These are phyloP conservation scores for Mollisia scopiformis DNA, from an alignment of 2,329 filamentous ascomycete genomes.

Conservation along the genomic window DNA sequence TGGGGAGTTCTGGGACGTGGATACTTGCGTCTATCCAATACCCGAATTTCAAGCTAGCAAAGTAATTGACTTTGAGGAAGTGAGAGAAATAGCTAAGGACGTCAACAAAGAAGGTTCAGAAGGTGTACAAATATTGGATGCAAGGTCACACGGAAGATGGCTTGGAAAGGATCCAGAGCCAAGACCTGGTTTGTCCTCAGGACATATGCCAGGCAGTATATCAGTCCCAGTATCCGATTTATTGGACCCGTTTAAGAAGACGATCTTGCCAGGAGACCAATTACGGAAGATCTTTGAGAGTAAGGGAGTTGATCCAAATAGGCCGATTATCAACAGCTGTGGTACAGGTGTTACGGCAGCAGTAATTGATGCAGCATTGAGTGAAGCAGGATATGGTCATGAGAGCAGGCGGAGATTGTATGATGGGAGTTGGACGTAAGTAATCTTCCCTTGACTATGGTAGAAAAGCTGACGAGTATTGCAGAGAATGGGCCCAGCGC, in stretches of 20 bases:
- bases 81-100: slow-evolving; percentile 76
- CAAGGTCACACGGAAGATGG: slow-evolving; percentile 78
- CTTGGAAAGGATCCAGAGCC: slow-evolving; percentile 85
- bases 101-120: slow-evolving; percentile 82
- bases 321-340: slow-evolving; percentile 85
- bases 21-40: slow-evolving; percentile 67
- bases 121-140: slow-evolving; percentile 87
- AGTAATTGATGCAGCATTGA: slow-evolving; percentile 84
- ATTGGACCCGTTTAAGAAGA: slow-evolving; percentile 81
- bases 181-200: slow-evolving; percentile 80
- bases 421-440: slow-evolving; percentile 97
- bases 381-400: slow-evolving; percentile 74
- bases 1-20: slow-evolving; percentile 71
- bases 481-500: slow-evolving; percentile 69
- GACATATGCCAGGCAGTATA: slow-evolving; percentile 88
- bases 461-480: slow-evolving; percentile 13
- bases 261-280: slow-evolving; percentile 72
- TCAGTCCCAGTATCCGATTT: slow-evolving; percentile 80
- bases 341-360: slow-evolving; percentile 94
- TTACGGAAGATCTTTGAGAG: slow-evolving; percentile 75
- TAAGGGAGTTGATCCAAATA: slow-evolving; percentile 78
- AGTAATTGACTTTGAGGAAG: slow-evolving; percentile 81
- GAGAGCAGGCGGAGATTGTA: slow-evolving; percentile 75
- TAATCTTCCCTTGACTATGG: slow-evolving; percentile 33
- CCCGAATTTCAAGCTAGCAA: slow-evolving; percentile 60